Conservation (phyloP, 441 rosid genomes). For the Gossypium schwendimanii region DNA sequence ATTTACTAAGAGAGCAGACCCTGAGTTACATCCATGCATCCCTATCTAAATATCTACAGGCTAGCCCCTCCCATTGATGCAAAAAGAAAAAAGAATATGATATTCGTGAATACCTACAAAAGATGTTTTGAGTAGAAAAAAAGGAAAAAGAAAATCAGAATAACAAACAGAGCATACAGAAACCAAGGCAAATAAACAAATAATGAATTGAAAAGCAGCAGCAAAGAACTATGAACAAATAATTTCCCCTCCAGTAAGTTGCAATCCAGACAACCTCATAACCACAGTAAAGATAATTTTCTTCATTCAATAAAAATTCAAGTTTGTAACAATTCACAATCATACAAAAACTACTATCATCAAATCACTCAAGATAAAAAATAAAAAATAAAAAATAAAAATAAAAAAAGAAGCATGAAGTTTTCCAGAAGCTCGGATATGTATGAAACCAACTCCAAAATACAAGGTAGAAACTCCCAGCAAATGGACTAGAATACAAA, state of each 20-base stretch:
- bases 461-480: neutral
- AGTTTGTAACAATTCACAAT: slow-evolving; percentile 1
- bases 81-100: slow-evolving; percentile 3
- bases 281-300: neutral
- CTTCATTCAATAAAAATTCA: neutral
- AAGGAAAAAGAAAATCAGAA: slow-evolving; percentile 1
- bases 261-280: neutral
- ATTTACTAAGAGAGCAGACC: slow-evolving; percentile 63
- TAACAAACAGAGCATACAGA: neutral
- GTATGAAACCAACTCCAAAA: neutral
- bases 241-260: neutral
- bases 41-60: slow-evolving; percentile 36
- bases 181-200: neutral
- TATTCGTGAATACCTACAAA: slow-evolving; percentile 20
- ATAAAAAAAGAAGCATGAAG: neutral
- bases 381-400: neutral
- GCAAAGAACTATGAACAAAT: slow-evolving; percentile 6
- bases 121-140: slow-evolving; percentile 4
- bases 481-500: neutral
- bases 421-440: neutral
- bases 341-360: neutral
- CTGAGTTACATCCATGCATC: slow-evolving; percentile 77
- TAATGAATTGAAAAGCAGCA: neutral
- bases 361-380: slow-evolving; percentile 8
- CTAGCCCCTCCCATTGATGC: slow-evolving; percentile 36